Evolutionary conservation across 768 basidiomycete species (phyloP), one percentile per base, ranked within the genome.

Genomic region (Holtermannia corniformis): DNA sequence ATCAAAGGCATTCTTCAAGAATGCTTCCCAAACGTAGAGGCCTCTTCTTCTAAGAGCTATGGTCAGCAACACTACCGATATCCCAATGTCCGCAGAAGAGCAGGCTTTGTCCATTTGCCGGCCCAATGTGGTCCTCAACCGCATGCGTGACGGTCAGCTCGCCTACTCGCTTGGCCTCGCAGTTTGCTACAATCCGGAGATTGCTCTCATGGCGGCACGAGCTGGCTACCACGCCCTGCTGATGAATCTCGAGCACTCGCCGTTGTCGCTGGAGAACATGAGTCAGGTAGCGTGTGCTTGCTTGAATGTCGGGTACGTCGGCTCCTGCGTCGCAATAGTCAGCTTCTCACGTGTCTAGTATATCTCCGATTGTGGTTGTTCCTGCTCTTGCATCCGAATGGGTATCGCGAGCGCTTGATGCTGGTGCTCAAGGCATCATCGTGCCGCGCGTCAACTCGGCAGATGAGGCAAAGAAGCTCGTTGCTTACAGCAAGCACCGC

Each of bases 381-480:
- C 63, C 65, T n/a, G 58, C 62, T 24, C 62, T 60, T 46, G 49
- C 61, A 3, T 62, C 65, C 4, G 61, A 64, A 23, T 67, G 63
- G 63, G 63, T 67, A 32, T 64, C 63, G 3, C 58, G 65, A 32
- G 53, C 57, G 19, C 55, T 67, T 2, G 65, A 67, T 37, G 63
- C 57, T 16, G 63, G 65, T 4, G 63, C 63, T 12, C 59, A 60
- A 37, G 63, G 57, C 2, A 55, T 67, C 25, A 67, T 67, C 47
- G 63, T 67, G 10, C 65, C 65, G 14, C 65, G 64, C 28, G 60
- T 67, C 49, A 52, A 61, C 24, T 44, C 28, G 25, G 63, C 57
- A 0, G 61, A 26, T 11, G 61, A 64, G 42, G 65, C 65, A 14
- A 44, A 50, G 25, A 59, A 56, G 12, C 59, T 59, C 11, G 61